Evolutionary conservation across 768 basidiomycete species (phyloP).

Genomic region (Pleurotus citrinopileatus): DNA sequence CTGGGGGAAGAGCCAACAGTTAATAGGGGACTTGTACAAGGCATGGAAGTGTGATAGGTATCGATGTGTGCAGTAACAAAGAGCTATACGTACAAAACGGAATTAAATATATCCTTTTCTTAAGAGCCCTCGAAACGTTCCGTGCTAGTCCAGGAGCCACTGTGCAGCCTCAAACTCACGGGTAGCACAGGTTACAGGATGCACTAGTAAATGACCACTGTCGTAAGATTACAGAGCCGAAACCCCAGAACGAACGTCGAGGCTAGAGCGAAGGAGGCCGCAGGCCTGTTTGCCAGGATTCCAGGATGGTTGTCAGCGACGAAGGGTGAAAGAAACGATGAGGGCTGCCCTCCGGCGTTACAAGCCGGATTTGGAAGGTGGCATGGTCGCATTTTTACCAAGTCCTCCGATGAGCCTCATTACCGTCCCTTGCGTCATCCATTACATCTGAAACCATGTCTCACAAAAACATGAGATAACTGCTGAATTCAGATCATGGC

Average conservation of each 20-base stretch:
- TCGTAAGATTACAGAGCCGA: no score
- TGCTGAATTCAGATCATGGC: conserved; percentile 2
- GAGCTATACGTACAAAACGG: not conserved
- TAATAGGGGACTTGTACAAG: not conserved
- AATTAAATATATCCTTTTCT: not conserved
- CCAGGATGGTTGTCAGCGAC: conserved; percentile 2
- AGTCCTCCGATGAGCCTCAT: not conserved
- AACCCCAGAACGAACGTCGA: not conserved
- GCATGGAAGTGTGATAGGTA: not conserved
- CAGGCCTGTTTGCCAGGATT: conserved; percentile 4
- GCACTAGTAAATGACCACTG: conserved; percentile 5
- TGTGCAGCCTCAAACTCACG: conserved; percentile 3
- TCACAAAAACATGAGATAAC: not conserved
- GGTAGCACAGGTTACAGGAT: conserved; percentile 4
- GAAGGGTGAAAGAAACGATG: not conserved
- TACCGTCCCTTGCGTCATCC: not conserved
- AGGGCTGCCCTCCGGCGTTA: conserved; percentile 1
- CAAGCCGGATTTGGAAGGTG: conserved; percentile 4
- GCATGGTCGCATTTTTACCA: not conserved
- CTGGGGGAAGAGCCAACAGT: not conserved
- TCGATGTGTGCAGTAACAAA: not conserved
- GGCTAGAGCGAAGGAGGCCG: not conserved
- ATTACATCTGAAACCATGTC: conserved; percentile 2
- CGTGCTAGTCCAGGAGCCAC: conserved; percentile 2
- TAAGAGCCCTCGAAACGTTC: not conserved